Evolutionary conservation across 164 flowering plant genomes (phyloP).

Genomic region (Magnolia kwangsiensis): DNA sequence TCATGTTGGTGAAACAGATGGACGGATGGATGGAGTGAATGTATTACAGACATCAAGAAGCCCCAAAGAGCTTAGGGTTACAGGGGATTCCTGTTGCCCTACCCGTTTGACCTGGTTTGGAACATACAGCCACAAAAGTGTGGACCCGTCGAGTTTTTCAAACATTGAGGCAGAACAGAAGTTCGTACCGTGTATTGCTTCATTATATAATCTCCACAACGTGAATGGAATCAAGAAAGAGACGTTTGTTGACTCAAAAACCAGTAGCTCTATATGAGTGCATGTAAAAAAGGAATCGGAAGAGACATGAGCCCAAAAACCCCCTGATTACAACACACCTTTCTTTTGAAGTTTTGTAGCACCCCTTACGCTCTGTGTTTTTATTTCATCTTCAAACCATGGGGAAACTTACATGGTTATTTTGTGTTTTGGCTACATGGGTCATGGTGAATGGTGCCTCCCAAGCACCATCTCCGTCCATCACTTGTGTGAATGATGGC

Average conservation of each 20-base stretch:
- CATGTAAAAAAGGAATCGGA: not conserved
- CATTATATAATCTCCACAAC: not conserved
- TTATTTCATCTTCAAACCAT: not conserved
- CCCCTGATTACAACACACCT: no score
- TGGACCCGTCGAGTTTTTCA: no score
- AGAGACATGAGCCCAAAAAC: not conserved
- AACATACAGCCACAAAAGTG: no score
- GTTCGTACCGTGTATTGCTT: no score
- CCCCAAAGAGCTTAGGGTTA: no score
- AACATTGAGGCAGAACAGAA: no score
- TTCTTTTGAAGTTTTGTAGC: no score
- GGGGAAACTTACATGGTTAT: not conserved
- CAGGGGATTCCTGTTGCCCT: no score
- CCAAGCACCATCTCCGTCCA: constrained; percentile 31
- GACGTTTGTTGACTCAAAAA: not conserved
- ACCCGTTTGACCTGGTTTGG: no score
- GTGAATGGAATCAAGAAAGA: not conserved
- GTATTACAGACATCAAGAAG: no score
- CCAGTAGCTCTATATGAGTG: not conserved
- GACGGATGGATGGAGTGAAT: no score
- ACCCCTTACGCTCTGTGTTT: not conserved
- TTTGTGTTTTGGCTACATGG: not conserved
- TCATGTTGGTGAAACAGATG: no score
- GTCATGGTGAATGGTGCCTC: not conserved
- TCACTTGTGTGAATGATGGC: constrained; percentile 24